Percentiles rank a stretch among this genome's conserved stretches.
These are phyloP conservation scores for Hymenoscyphus occultus DNA, from an alignment of 2,329 filamentous ascomycete genomes.

Conservation along the genomic window DNA sequence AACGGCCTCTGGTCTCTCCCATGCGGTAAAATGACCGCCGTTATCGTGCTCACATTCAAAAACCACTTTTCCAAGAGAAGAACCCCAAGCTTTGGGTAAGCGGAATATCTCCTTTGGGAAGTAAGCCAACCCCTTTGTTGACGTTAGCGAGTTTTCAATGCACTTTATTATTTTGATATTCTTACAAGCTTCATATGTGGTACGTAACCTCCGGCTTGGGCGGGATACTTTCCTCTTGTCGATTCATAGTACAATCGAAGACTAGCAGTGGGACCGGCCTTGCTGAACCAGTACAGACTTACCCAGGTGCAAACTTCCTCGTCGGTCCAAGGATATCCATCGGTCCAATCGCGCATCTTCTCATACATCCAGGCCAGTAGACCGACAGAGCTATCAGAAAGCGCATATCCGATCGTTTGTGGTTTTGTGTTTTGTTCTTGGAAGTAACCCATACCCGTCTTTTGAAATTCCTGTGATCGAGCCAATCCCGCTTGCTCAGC, in stretches of 20 bases:
- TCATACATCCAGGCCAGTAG: slow-evolving; percentile 78
- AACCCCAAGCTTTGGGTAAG: slow-evolving; percentile 52
- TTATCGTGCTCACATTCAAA: slow-evolving; percentile 43
- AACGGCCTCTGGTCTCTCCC: slow-evolving; percentile 55
- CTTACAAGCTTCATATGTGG: neutral
- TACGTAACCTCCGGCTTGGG: neutral
- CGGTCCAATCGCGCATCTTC: slow-evolving; percentile 75
- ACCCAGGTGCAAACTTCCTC: slow-evolving; percentile 76
- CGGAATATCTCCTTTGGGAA: slow-evolving; percentile 58
- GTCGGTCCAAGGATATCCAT: slow-evolving; percentile 68
- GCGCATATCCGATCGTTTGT: slow-evolving; percentile 66
- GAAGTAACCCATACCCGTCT: slow-evolving; percentile 54
- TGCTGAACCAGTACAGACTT: slow-evolving; percentile 68
- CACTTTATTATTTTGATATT: slow-evolving; percentile 61
- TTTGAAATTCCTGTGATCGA: slow-evolving; percentile 56
- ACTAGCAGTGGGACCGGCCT: slow-evolving; percentile 48
- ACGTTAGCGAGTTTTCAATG: slow-evolving; percentile 60
- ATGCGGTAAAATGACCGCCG: slow-evolving; percentile 55
- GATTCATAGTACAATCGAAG: neutral
- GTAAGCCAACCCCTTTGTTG: slow-evolving; percentile 50
- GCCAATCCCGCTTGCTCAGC: slow-evolving; percentile 45
- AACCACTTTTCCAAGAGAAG: slow-evolving; percentile 56
- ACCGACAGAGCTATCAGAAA: slow-evolving; percentile 67
- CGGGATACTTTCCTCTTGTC: neutral
- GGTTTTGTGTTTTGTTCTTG: slow-evolving; percentile 64